phyloP scores from a whole-genome alignment of 257 asterid genomes.

The Solanum boliviense region DNA sequence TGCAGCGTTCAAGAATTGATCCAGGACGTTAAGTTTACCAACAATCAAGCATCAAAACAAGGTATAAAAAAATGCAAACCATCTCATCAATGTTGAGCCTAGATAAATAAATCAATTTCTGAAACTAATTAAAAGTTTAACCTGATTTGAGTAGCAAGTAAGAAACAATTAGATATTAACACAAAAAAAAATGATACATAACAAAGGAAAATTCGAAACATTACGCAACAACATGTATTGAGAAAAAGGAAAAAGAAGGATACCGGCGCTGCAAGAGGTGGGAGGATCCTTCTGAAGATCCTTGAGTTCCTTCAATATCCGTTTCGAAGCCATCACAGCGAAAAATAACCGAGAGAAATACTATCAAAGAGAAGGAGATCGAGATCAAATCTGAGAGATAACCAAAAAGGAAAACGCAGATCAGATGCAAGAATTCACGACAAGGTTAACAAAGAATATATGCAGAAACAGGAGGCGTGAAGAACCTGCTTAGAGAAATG shows the following conservation, averaged over 20 bases:
- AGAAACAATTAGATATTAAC: neutral
- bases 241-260: neutral
- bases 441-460: neutral
- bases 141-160: neutral
- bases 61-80: neutral
- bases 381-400: slow-evolving; percentile 12
- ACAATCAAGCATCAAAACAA: neutral
- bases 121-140: neutral
- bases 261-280: slow-evolving; percentile 69
- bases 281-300: slow-evolving; percentile 75
- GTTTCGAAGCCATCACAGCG: slow-evolving; percentile 55
- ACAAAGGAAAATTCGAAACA: neutral
- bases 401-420: neutral
- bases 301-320: slow-evolving; percentile 68
- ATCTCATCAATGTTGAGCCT: neutral
- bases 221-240: neutral
- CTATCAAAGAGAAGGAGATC: neutral
- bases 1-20: neutral
- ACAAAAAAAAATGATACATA: neutral
- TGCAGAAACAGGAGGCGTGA: neutral
- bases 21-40: neutral
- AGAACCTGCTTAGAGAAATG: neutral
- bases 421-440: neutral
- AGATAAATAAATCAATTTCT: neutral
- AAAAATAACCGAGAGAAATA: neutral